These are phyloP conservation scores for Ogataea parapolymorpha DNA, from an alignment of 805 yeast species.

Conservation along the genomic window DNA sequence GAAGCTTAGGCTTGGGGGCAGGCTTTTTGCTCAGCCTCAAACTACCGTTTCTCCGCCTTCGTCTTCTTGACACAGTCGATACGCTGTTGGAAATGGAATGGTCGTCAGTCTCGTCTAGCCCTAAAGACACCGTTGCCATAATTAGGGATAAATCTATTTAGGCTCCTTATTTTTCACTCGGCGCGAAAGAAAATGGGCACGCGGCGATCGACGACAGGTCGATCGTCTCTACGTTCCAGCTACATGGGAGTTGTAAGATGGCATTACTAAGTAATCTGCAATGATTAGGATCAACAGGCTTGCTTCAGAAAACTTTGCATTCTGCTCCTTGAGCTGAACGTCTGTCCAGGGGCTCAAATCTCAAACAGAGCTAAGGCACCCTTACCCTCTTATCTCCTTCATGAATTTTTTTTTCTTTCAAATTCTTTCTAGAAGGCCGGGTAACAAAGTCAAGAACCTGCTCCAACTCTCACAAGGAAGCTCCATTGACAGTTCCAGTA, in stretches of 20 bases:
- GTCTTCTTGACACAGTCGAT: constrained; percentile 13
- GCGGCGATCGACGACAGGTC: constrained; percentile 7
- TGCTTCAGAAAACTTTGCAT: not conserved
- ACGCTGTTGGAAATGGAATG: constrained; percentile 15
- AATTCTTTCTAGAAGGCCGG: constrained; percentile 5
- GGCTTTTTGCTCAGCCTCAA: constrained; percentile 11
- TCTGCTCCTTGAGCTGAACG: too few species aligned
- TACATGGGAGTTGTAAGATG: not conserved
- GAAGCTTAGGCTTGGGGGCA: constrained; percentile 5
- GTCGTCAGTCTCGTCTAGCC: constrained; percentile 8
- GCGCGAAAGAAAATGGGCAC: constrained; percentile 10
- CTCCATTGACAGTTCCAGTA: not conserved
- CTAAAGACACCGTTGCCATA: not conserved
- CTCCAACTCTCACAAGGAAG: too few species aligned
- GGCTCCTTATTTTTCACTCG: constrained; percentile 7
- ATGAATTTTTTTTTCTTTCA: constrained; percentile 5
- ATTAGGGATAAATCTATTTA: not conserved
- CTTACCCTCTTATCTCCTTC: constrained; percentile 6
- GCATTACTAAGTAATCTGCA: not conserved
- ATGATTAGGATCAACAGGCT: not conserved
- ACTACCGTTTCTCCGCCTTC: constrained; percentile 18
- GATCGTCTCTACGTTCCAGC: constrained; percentile 7
- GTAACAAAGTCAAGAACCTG: not conserved
- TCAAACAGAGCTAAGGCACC: too few species aligned
- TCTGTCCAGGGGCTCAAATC: too few species aligned